Base-by-base conservation (phyloP, 202 grass and related monocot genomes). In the Panicum virgatum region DNA sequence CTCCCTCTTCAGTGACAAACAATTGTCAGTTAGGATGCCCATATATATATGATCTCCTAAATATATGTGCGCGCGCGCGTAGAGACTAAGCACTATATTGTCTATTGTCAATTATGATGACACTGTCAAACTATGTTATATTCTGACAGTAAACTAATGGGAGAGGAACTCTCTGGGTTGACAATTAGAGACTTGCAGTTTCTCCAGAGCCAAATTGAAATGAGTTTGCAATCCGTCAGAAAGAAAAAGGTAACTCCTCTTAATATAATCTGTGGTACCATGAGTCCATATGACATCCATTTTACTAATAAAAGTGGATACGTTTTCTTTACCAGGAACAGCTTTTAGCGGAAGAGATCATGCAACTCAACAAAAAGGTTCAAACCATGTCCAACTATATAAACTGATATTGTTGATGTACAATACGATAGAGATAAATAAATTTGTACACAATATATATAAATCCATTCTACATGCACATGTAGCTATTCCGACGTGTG, bases 201-300 rank as follows among this genome's bases (percentile, higher is more conserved):
- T 73, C 60, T 88, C 14, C 73, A 75, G 60, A 88, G 29, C 66
- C 86, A 91, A 82, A 37, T 89, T 80, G 86, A 89, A 75, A 92
- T 83, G 37, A 86, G 86, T 53, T 30, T 89, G 61, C 73, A 72
- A 14, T 70, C 86, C 3, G 12, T 91, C 66, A 91, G 86, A 78
- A 86, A 86, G 52, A 89, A 38, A 44, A 91, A 91, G 89, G 89
- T 91, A 86, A 12, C 5, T 23, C 3, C n/a, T 19, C 10, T 25
- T 59, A 22, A 22, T 8, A 57, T 0, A 36, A 12, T 29, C 22
- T 12, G 13, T 59, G 52, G n/a, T 27, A 27, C n/a, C n/a, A n/a
- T n/a, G n/a, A 4, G 6, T n/a, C n/a, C n/a, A n/a, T n/a, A n/a
- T 25, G 18, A 75, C 38, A 34, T 57, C 6, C 36, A 16, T 1